Base-by-base conservation (phyloP, 208 protist genomes). In the Novymonas esmeraldas region DNA sequence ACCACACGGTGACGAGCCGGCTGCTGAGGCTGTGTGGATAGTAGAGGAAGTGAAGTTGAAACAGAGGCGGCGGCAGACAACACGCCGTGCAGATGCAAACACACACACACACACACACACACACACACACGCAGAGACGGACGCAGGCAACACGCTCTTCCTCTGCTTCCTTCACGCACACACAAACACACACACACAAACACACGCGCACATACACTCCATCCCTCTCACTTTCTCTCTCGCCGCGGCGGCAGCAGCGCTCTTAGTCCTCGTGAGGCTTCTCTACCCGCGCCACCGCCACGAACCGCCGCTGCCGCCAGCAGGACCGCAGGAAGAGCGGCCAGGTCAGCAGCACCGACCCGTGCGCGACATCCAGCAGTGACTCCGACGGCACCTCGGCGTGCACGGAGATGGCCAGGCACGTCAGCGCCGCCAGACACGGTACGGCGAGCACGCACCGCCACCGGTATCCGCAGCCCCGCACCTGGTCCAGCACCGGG, bases 401-500 rank as follows among this genome's bases (percentile, higher is more conserved):
- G 41, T 58, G 46, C 24, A 79, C 2, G 24, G 63, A 76, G 18
- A 70, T 48, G 28, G 44, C 60, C 29, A 85, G 63, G 10, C 57
- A 66, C 5, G 56, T 41, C 29, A 44, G 55, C 14, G 73, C 78
- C 18, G 66, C 6, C 26, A 85, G 18, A 31, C 76, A 54, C 2
- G 83, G 82, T 18, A 88, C 14, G 3, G 64, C 78, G 28, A 87
- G 34, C 20, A 83, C 14, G 29, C 79, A 62, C 24, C 64, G 73
- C 82, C 84, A 89, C 20, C 56, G 63, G 50, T 60, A 62, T 11
- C 79, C 64, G 5, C 63, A 56, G 11, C 67, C 48, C 10, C 71
- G 56, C 31, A 87, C 57, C 11, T 56, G 61, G 60, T 93, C 86
- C 28, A 95, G 51, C 38, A 87, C 78, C 10, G 86, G 84, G 29